Evolutionary conservation across 2,329 filamentous ascomycete species (phyloP), one percentile per base, ranked within the genome.

Genomic region (Calonectria multiphialidica): DNA sequence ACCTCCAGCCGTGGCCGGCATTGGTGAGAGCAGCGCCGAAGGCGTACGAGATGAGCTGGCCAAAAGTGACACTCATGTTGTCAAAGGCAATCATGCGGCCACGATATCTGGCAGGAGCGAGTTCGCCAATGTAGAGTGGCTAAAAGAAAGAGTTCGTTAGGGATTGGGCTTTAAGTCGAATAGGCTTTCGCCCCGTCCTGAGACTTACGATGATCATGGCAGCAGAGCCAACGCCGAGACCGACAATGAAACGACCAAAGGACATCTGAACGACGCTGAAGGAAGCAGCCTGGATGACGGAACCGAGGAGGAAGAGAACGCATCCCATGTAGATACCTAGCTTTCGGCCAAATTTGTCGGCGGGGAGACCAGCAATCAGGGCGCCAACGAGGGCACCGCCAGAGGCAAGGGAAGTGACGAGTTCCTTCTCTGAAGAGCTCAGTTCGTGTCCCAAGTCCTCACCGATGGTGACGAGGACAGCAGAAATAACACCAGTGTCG

Each of bases 401-500:
- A 15, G 84, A 87, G 16, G 84, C 87, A 18, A 89, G 81, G 0
- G 87, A 88, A 0, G 87, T 89, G 42, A 89, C 84, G 28, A 88
- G 80, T 73, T 89, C 87, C 74, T 87, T 85, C 71, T 89, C 71
- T 12, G 62, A 40, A 9, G 71, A 67, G 40, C 49, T 50, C 21
- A 73, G 42, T 8, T 73, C 33, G 49, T 73, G 71, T 47, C 71
- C 71, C 15, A 73, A 33, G n/a, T 75, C 73, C 6, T 68, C 63
- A 80, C 83, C 71, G 71, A 87, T 77, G 44, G 82, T 84, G 40
- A 88, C 85, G 1, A 88, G 80, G 9, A 88, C 87, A 0, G 85
- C 86, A 1, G 85, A 87, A 55, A 88, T 88, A 75, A 87, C 84
- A 25, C 86, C 86, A 18, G 86, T 88, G 62, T 88, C 87, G 68